Evolutionary conservation across 2,329 filamentous ascomycete genomes (phyloP), one percentile per base, ranked within the genome.

Genomic region (Venturia carpophila): DNA sequence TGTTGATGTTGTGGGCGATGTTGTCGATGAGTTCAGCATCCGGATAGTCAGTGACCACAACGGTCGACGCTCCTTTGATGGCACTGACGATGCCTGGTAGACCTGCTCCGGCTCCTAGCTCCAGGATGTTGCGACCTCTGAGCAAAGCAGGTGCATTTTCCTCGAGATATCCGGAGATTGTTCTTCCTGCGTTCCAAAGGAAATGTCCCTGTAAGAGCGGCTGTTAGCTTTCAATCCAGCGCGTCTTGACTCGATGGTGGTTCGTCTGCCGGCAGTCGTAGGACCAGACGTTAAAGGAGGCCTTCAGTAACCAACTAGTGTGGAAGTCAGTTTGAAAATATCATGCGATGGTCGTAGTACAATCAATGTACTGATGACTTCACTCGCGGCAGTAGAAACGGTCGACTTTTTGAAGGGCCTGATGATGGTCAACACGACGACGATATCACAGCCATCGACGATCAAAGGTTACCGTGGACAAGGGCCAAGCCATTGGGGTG

Each of bases 11-110:
- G 74, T 85, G 83, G 70, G 83, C 83, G 75, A 97, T 86, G 71
- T 91, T 95, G 24, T 83, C 80, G 30, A 97, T 82, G n/a, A 97
- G 80, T 27, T 95, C 91, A 49, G 82, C 80, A 74, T 97, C 92
- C 0, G 91, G 91, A 73, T 91, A 97, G 75, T 97, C 92, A 9
- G 92, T 96, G 70, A 93, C 87, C 11, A 97, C 88, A 2, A 89
- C 80, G 64, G 72, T 68, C 6, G 68, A 68, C 27, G 92, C 92
- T 17, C 89, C 90, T 47, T 88, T 82, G 42, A 89, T 79, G 0
- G 88, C 88, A 69, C 87, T 88, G 42, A 94, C 85, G 13, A 97
- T 83, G 72, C 88, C 89, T 0, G 92, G 91, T 45, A 97, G 82
- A 0, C 92, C 93, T 0, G 91, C 91, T 17, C 91, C 93, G 3